Conservation (phyloP, 805 yeast genomes). For the Yamadazyma ubonensis region DNA sequence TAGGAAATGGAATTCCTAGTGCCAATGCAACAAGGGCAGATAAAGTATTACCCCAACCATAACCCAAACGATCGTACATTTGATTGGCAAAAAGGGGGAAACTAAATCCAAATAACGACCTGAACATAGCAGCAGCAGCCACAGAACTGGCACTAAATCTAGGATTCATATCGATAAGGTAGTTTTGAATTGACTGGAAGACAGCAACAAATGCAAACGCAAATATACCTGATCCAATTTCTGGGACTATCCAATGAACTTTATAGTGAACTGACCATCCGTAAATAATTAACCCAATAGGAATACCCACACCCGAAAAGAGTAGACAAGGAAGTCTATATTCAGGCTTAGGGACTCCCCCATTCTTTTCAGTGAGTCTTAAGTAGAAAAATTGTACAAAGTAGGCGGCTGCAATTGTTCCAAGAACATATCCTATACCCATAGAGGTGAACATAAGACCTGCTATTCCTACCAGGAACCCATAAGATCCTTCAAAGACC, state of each 20-base stretch:
- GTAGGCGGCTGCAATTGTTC: slow-evolving; percentile 32
- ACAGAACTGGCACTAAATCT: slow-evolving; percentile 39
- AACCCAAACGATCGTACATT: slow-evolving; percentile 33
- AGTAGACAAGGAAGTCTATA: slow-evolving; percentile 37
- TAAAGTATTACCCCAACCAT: slow-evolving; percentile 44
- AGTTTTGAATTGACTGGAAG: slow-evolving; percentile 37
- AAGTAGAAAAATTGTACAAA: slow-evolving; percentile 26
- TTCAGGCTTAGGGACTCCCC: slow-evolving; percentile 38
- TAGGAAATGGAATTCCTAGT: slow-evolving; percentile 40
- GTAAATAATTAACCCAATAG: slow-evolving; percentile 38
- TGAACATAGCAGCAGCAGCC: slow-evolving; percentile 43
- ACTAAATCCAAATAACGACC: slow-evolving; percentile 37
- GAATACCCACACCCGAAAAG: slow-evolving; percentile 31
- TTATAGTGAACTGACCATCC: slow-evolving; percentile 41
- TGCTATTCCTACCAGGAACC: slow-evolving; percentile 29
- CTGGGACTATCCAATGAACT: slow-evolving; percentile 40
- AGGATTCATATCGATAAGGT: slow-evolving; percentile 40
- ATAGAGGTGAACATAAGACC: slow-evolving; percentile 41
- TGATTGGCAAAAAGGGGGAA: slow-evolving; percentile 39
- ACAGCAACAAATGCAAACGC: slow-evolving; percentile 38
- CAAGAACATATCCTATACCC: slow-evolving; percentile 37
- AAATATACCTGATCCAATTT: slow-evolving; percentile 36
- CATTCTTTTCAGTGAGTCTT: slow-evolving; percentile 24
- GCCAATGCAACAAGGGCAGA: slow-evolving; percentile 34
- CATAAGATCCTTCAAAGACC: slow-evolving; percentile 30